These are phyloP conservation scores for Jatropha multifida DNA, from an alignment of 441 rosid genomes.

Conservation along the genomic window DNA sequence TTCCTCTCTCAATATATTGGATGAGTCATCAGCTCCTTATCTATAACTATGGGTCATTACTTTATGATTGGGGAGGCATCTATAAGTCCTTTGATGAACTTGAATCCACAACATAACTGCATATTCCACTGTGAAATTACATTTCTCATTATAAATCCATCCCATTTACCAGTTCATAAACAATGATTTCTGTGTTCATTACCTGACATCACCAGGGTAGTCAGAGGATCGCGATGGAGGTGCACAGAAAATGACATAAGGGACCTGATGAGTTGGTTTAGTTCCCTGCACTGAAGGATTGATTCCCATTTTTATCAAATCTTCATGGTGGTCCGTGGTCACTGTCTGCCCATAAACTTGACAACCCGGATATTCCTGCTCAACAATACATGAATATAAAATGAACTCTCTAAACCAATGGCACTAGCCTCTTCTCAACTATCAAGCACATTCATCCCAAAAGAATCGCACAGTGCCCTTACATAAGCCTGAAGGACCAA, in stretches of 20 bases:
- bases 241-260: conserved; percentile 87
- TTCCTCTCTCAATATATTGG: not conserved
- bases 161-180: not conserved
- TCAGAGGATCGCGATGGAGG: conserved; percentile 80
- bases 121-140: not conserved
- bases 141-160: not conserved
- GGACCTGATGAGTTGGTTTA: conserved; percentile 41
- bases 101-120: not conserved
- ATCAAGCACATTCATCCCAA: not conserved
- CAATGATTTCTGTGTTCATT: conserved; percentile 14
- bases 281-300: conserved; percentile 61
- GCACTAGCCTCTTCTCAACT: not conserved
- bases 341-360: conserved; percentile 77
- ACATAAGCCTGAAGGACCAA: not conserved
- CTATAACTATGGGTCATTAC: not conserved
- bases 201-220: conserved; percentile 86
- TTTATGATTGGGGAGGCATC: not conserved
- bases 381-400: conserved; percentile 20
- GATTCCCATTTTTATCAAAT: conserved; percentile 68
- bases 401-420: not conserved
- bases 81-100: not conserved
- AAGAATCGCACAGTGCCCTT: not conserved
- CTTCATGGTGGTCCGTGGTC: conserved; percentile 76
- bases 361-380: conserved; percentile 69
- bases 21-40: not conserved